These are phyloP conservation scores for Sabuloglossum arenarium DNA, from an alignment of 495 filamentous ascomycete genomes.

Conservation along the genomic window DNA sequence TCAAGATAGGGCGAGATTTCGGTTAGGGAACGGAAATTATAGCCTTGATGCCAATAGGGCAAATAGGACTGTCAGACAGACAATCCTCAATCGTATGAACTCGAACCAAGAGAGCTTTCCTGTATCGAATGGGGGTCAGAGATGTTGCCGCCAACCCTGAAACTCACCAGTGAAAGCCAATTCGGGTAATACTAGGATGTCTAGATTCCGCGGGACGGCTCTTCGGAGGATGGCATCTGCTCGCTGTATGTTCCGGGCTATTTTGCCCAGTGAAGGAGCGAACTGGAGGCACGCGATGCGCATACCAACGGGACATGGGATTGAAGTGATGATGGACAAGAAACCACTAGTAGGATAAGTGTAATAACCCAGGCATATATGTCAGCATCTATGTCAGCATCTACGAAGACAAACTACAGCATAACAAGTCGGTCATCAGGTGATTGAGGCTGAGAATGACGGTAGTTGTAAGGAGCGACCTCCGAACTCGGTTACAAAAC, in stretches of 20 bases:
- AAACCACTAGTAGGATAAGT: no score
- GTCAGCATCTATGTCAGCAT: no score
- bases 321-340: not conserved
- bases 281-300: slow-evolving; percentile 7
- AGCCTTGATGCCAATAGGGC: slow-evolving; percentile 31
- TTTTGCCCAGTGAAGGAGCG: slow-evolving; percentile 3
- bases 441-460: no score
- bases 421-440: no score
- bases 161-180: slow-evolving; percentile 5
- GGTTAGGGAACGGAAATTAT: slow-evolving; percentile 67
- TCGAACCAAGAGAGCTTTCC: not conserved
- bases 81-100: not conserved
- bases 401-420: no score
- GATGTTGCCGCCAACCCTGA: not conserved
- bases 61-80: not conserved
- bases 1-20: slow-evolving; percentile 72
- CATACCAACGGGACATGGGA: not conserved
- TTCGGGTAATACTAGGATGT: slow-evolving; percentile 6
- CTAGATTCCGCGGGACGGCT: not conserved
- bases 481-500: not conserved
- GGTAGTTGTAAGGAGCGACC: not conserved
- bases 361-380: no score
- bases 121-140: not conserved
- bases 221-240: slow-evolving; percentile 3
- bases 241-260: slow-evolving; percentile 4